These are phyloP conservation scores for Penicillium pancosmium DNA, from an alignment of 495 filamentous ascomycete genomes.

Conservation along the genomic window DNA sequence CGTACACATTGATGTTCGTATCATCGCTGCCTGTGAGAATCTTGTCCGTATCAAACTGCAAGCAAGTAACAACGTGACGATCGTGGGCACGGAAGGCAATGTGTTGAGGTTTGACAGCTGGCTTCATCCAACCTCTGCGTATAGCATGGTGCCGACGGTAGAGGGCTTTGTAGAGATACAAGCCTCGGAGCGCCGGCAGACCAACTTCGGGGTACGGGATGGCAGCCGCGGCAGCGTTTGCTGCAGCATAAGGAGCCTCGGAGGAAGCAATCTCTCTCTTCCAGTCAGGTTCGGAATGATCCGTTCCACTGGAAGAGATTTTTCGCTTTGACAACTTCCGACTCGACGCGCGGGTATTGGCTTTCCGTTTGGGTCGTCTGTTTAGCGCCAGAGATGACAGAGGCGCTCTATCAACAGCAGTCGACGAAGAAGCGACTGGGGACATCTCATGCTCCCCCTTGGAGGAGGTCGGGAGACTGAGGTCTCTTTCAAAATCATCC, in stretches of 20 bases:
- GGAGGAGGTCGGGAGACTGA: constrained; percentile 54
- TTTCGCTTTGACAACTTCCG: constrained; percentile 60
- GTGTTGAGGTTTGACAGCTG: constrained; percentile 84
- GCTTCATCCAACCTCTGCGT: constrained; percentile 85
- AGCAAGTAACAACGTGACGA: constrained; percentile 93
- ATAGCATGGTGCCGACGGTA: constrained; percentile 92
- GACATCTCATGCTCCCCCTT: constrained; percentile 47
- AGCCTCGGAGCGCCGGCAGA: constrained; percentile 70
- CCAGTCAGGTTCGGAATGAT: constrained; percentile 46
- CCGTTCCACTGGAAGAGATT: constrained; percentile 47
- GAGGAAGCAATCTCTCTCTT: constrained; percentile 46
- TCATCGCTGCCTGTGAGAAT: constrained; percentile 98
- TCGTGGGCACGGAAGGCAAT: constrained; percentile 95
- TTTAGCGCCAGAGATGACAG: constrained; percentile 25
- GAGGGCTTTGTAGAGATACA: constrained; percentile 95
- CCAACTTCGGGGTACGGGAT: constrained; percentile 83
- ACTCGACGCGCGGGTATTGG: constrained; percentile 45
- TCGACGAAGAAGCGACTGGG: constrained; percentile 29
- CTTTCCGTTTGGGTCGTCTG: constrained; percentile 57
- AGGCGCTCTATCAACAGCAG: constrained; percentile 30
- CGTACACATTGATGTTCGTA: constrained; percentile 97
- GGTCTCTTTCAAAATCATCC: constrained; percentile 78
- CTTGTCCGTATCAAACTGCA: constrained; percentile 97
- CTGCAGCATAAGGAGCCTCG: constrained; percentile 85
- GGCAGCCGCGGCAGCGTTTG: constrained; percentile 76